Percentiles rank a stretch among this genome's conserved stretches.
Conservation (phyloP, 1,139 yeast genomes). For the Scheffersomyces insectosa region DNA sequence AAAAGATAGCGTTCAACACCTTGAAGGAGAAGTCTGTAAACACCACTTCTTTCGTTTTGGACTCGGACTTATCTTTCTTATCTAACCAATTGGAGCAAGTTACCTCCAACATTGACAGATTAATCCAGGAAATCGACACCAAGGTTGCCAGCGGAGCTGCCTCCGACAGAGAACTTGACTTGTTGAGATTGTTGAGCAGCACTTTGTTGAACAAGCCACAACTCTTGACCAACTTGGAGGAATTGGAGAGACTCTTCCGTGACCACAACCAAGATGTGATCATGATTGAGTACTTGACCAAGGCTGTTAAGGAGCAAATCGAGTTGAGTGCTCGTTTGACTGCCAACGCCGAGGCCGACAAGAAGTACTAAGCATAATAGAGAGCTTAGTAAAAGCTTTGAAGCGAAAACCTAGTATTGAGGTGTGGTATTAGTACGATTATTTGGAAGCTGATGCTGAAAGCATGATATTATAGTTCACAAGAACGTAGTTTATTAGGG, state of each 20-base stretch:
- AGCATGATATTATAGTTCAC: no score
- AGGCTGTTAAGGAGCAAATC: constrained; percentile 83
- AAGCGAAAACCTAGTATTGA: no score
- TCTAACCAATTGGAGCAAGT: constrained; percentile 58
- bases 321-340: constrained; percentile 79
- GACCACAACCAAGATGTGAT: constrained; percentile 80
- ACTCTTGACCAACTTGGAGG: constrained; percentile 55
- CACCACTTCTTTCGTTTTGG: constrained; percentile 19
- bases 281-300: constrained; percentile 81
- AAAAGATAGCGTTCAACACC: constrained; percentile 54
- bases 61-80: constrained; percentile 40
- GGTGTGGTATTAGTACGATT: no score
- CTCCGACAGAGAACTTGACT: constrained; percentile 49
- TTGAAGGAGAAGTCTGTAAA: constrained; percentile 24
- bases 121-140: constrained; percentile 51
- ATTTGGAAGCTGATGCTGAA: no score
- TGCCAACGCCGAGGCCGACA: constrained; percentile 29
- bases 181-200: constrained; percentile 69
- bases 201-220: constrained; percentile 62
- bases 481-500: no score
- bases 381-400: no score
- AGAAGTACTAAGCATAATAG: constrained; percentile 11
- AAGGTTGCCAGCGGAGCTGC: constrained; percentile 41
- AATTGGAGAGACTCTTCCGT: constrained; percentile 63
- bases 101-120: constrained; percentile 49